Conservation (phyloP, 2,329 filamentous ascomycete genomes). For the Penicillium sp. region DNA sequence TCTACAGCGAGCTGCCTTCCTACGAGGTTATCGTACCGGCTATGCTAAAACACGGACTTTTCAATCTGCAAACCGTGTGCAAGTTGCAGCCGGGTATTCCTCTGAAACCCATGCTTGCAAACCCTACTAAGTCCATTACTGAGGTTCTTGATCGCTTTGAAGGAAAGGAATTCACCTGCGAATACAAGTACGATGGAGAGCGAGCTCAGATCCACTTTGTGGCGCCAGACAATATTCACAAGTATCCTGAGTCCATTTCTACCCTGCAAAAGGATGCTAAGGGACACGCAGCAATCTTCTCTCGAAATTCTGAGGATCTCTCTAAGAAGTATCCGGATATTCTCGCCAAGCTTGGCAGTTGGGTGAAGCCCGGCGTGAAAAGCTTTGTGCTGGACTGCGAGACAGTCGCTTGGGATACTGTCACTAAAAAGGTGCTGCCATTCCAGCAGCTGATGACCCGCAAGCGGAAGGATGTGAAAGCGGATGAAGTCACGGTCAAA, state of each 20-base stretch:
- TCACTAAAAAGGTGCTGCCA: conserved; percentile 90
- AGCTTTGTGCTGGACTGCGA: conserved; percentile 99
- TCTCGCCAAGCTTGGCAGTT: conserved; percentile 77
- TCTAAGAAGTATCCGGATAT: conserved; percentile 98
- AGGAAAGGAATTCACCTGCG: conserved; percentile 91
- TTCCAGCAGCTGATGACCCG: conserved; percentile 98
- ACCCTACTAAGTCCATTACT: conserved; percentile 96
- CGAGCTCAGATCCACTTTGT: conserved; percentile 98
- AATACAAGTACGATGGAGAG: conserved; percentile 99
- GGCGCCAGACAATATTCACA: conserved; percentile 69
- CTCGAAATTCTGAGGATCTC: conserved; percentile 92
- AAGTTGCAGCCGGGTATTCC: conserved; percentile 91
- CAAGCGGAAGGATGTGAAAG: conserved; percentile 94
- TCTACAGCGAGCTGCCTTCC: conserved; percentile 90
- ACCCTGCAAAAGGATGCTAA: conserved; percentile 63
- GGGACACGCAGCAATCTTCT: conserved; percentile 91
- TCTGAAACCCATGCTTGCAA: conserved; percentile 96
- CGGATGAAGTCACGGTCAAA: conserved; percentile 92
- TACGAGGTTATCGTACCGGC: conserved; percentile 94
- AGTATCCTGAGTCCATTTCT: conserved; percentile 63
- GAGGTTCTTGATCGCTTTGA: conserved; percentile 97
- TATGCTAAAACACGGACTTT: conserved; percentile 81
- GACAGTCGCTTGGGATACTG: conserved; percentile 94
- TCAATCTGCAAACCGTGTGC: conserved; percentile 77
- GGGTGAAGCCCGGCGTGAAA: conserved; percentile 86